Evolutionary conservation across 345 rosid genomes (phyloP).

Genomic region (Cardiospermum halicacabum): DNA sequence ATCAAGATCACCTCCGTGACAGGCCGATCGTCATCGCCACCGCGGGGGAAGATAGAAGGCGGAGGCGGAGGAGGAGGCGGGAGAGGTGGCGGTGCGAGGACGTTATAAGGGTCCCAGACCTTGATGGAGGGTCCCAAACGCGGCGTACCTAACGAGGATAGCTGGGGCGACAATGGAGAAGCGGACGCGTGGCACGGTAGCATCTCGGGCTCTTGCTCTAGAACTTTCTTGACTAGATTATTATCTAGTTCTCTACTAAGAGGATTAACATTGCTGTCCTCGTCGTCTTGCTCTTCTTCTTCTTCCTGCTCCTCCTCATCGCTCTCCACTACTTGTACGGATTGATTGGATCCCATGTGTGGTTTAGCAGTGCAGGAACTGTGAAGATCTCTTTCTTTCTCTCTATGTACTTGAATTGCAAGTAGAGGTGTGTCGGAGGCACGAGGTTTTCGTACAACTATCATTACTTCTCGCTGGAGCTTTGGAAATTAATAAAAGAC

Average conservation of each 20-base stretch:
- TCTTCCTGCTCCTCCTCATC: conserved; percentile 45
- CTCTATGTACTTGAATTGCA: too few species aligned
- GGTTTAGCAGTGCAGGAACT: conserved; percentile 2
- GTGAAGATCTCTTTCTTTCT: conserved; percentile 19
- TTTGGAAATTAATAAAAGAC: too few species aligned
- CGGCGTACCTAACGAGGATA: conserved; percentile 82
- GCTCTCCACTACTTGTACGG: conserved; percentile 37
- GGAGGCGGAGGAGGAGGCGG: conserved; percentile 52
- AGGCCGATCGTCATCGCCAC: conserved; percentile 27
- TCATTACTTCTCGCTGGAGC: too few species aligned
- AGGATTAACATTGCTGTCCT: conserved; percentile 23
- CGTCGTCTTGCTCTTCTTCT: conserved; percentile 41
- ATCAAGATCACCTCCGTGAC: conserved; percentile 66
- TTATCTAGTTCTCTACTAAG: conserved; percentile 28
- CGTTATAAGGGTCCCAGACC: conserved; percentile 97
- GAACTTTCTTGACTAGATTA: conserved; percentile 65
- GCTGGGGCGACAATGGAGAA: conserved; percentile 89
- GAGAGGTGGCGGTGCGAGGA: conserved; percentile 67
- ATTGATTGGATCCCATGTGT: conserved; percentile 67
- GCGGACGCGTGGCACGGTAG: conserved; percentile 89
- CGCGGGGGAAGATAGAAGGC: conserved; percentile 35
- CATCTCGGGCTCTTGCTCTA: conserved; percentile 88
- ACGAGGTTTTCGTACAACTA: too few species aligned
- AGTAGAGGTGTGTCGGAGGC: too few species aligned
- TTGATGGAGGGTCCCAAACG: conserved; percentile 85